Conservation (phyloP, 2,329 filamentous ascomycete species). For the Pseudonectria buxi region DNA sequence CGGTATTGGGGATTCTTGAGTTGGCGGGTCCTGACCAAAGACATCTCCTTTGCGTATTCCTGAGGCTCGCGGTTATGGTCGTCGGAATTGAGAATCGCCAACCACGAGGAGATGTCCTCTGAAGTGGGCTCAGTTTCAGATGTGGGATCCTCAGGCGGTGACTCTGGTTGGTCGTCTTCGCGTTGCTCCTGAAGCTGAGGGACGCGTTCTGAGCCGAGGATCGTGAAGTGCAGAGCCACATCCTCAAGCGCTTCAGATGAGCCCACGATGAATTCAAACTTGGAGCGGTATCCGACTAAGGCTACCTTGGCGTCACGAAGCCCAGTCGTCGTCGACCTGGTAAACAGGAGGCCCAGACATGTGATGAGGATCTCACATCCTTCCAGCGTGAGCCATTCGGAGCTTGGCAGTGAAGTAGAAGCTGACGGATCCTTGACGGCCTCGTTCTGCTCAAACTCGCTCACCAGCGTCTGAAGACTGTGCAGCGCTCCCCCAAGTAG, state of each 20-base stretch:
- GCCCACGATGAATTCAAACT: constrained; percentile 17
- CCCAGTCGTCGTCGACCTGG: constrained; percentile 12
- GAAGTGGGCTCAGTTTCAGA: constrained; percentile 3
- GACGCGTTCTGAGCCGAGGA: constrained; percentile 12
- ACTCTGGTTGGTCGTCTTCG: constrained; percentile 1
- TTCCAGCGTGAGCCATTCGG: constrained; percentile 15
- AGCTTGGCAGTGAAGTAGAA: neutral
- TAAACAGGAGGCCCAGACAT: constrained; percentile 9
- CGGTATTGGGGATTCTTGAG: constrained; percentile 18
- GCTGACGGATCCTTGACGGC: neutral
- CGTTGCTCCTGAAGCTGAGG: constrained; percentile 10
- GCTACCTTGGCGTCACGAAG: constrained; percentile 14
- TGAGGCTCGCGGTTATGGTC: constrained; percentile 21
- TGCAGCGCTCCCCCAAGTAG: constrained; percentile 16
- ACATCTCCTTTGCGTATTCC: constrained; percentile 21
- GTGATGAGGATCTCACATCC: constrained; percentile 14
- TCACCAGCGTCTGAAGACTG: constrained; percentile 17
- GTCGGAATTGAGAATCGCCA: constrained; percentile 13
- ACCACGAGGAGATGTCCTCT: constrained; percentile 15
- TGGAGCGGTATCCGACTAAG: constrained; percentile 14
- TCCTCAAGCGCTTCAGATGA: constrained; percentile 19
- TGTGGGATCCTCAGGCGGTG: neutral
- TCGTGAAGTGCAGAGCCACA: constrained; percentile 13
- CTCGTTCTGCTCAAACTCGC: constrained; percentile 10
- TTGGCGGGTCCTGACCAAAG: constrained; percentile 15